Percentiles rank a stretch among this genome's conserved stretches.
These are phyloP conservation scores for Pisolithus sp. DNA, from an alignment of 768 basidiomycete species.

Conservation along the genomic window DNA sequence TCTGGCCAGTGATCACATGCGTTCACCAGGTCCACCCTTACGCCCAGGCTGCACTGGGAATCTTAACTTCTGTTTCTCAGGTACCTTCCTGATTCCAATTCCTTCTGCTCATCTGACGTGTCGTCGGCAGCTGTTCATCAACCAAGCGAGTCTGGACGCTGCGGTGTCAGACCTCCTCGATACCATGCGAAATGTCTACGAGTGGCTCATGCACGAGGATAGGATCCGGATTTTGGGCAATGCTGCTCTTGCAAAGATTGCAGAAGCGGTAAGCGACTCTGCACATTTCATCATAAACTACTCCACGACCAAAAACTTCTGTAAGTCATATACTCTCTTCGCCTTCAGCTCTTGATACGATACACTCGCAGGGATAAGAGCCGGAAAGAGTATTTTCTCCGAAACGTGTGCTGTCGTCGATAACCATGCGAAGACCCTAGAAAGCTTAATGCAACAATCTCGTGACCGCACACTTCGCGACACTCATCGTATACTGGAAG, in stretches of 20 bases:
- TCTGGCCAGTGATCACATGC: too few relatives aligned
- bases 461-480: neutral
- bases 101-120: neutral
- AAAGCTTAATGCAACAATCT: neutral
- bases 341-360: neutral
- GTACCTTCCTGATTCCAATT: neutral
- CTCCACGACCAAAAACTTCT: neutral
- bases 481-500: neutral
- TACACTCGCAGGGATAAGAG: neutral
- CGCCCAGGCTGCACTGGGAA: neutral
- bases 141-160: neutral
- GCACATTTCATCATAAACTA: neutral
- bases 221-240: neutral
- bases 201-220: neutral
- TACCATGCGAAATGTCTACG: neutral
- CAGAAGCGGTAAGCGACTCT: neutral
- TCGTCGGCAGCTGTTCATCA: neutral
- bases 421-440: neutral
- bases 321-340: constrained; percentile 1
- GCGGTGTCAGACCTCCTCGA: neutral
- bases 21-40: neutral
- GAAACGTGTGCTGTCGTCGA: neutral
- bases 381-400: neutral
- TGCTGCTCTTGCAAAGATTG: neutral
- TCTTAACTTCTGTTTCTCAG: neutral